Percentiles rank a stretch among this genome's conserved stretches.
Evolutionary conservation across 306 rosid species (phyloP).

Genomic region (Casuarina equisetifolia): DNA sequence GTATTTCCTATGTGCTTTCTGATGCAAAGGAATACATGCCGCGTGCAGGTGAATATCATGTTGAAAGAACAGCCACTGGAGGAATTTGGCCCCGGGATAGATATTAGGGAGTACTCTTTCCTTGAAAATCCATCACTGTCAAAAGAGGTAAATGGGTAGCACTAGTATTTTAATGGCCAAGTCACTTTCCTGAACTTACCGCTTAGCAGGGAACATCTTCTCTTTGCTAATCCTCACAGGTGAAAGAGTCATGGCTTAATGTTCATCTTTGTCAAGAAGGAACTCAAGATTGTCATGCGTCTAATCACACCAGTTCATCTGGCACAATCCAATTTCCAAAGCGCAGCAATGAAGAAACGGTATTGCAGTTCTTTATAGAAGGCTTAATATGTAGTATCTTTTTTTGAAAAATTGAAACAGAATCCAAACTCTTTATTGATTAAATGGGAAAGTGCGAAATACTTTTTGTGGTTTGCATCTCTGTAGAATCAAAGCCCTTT

Average conservation of each 20-base stretch:
- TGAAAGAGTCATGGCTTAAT: constrained; percentile 82
- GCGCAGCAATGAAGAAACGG: constrained; percentile 86
- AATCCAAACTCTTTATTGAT: constrained; percentile 3
- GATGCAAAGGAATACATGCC: constrained; percentile 27
- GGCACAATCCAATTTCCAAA: constrained; percentile 79
- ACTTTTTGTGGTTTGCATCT: no score
- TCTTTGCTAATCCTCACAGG: constrained; percentile 47
- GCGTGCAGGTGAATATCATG: constrained; percentile 77
- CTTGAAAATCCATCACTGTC: constrained; percentile 81
- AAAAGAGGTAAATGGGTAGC: constrained; percentile 52
- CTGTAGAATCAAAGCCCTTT: no score
- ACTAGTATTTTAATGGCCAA: constrained; percentile 4
- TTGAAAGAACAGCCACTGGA: constrained; percentile 70
- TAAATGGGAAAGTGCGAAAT: neutral
- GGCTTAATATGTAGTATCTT: constrained; percentile 4
- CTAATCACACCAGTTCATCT: constrained; percentile 48
- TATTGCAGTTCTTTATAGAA: constrained; percentile 33
- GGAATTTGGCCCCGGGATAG: constrained; percentile 74
- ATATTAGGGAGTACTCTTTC: constrained; percentile 82
- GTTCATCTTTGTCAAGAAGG: constrained; percentile 87
- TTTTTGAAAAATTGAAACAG: constrained; percentile 14
- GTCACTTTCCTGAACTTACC: constrained; percentile 16
- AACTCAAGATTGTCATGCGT: constrained; percentile 47
- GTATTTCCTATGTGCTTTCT: constrained; percentile 7
- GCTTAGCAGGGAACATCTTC: constrained; percentile 12